A percentile compares a stretch with the other conserved stretches of the same genome.
phyloP scores from a whole-genome alignment of 768 basidiomycete species.

The Gloeophyllum trabeum region DNA sequence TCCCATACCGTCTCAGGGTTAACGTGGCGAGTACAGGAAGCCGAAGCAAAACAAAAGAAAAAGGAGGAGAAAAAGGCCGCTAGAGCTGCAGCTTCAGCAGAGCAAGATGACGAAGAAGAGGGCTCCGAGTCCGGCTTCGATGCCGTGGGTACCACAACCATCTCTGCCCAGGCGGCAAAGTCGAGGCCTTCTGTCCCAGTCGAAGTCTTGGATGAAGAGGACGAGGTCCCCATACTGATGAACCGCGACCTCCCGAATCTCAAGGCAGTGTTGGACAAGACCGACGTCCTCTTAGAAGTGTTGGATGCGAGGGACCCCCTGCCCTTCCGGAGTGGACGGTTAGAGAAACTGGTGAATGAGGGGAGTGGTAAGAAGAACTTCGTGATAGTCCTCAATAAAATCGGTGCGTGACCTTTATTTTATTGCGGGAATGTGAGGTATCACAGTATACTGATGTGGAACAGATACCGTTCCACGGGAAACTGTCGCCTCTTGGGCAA shows the following conservation, averaged over 20 bases:
- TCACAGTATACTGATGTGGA: constrained; percentile 2
- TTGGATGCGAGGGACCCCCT: constrained; percentile 81
- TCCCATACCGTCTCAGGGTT: too few species aligned
- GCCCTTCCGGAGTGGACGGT: constrained; percentile 48
- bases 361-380: constrained; percentile 35
- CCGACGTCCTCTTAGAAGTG: constrained; percentile 73
- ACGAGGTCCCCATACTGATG: constrained; percentile 47
- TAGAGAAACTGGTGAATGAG: constrained; percentile 44
- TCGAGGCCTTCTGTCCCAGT: constrained; percentile 13
- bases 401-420: constrained; percentile 40
- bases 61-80: constrained; percentile 54
- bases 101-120: constrained; percentile 18
- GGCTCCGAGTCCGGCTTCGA: constrained; percentile 25
- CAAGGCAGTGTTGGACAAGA: constrained; percentile 55
- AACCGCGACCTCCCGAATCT: constrained; percentile 55
- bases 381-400: constrained; percentile 76
- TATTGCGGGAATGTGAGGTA: constrained; percentile 1
- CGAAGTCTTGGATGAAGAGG: constrained; percentile 34
- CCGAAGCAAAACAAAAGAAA: constrained; percentile 62
- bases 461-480: constrained; percentile 77
- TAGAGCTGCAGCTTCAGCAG: constrained; percentile 17
- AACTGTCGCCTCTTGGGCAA: constrained; percentile 57
- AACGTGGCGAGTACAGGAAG: too few species aligned
- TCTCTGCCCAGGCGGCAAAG: constrained; percentile 8
- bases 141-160: constrained; percentile 29